These are phyloP conservation scores for Sapria himalayana DNA, from an alignment of 345 rosid genomes.

Conservation along the genomic window DNA sequence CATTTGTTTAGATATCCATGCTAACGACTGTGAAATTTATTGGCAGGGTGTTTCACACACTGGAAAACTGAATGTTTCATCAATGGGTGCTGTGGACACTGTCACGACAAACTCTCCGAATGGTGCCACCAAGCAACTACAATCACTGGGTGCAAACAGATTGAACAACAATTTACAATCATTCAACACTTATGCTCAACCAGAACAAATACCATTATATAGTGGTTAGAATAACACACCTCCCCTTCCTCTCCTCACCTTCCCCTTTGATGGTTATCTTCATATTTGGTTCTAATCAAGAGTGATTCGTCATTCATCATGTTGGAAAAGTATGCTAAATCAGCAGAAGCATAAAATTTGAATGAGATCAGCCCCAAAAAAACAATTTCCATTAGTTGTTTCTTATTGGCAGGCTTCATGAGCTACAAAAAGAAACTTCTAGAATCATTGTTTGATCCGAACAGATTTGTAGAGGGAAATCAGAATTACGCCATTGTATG, in stretches of 20 bases:
- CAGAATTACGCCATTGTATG: no score
- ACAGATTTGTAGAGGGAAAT: no score
- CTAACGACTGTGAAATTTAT: conserved; percentile 14
- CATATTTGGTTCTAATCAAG: no score
- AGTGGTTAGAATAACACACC: conserved; percentile 17
- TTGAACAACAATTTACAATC: conserved; percentile 11
- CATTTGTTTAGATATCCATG: conserved; percentile 3
- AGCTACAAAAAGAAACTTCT: no score
- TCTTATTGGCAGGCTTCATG: no score
- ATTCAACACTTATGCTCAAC: conserved; percentile 15
- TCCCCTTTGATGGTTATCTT: not conserved
- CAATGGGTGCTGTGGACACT: conserved; percentile 27
- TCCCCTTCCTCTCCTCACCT: not conserved
- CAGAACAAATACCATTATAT: conserved; percentile 18
- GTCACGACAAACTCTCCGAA: conserved; percentile 16
- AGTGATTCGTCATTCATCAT: no score
- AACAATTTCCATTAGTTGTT: no score
- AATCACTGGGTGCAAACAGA: conserved; percentile 10
- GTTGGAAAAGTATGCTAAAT: conserved; percentile 2
- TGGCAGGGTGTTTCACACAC: conserved; percentile 24
- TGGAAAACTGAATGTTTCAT: conserved; percentile 37
- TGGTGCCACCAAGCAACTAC: conserved; percentile 10
- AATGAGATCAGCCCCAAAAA: not conserved
- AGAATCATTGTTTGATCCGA: no score
- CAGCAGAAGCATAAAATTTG: not conserved